These are phyloP conservation scores for Mycena sp. DNA, from an alignment of 1,284 basidiomycete species.

Conservation along the genomic window DNA sequence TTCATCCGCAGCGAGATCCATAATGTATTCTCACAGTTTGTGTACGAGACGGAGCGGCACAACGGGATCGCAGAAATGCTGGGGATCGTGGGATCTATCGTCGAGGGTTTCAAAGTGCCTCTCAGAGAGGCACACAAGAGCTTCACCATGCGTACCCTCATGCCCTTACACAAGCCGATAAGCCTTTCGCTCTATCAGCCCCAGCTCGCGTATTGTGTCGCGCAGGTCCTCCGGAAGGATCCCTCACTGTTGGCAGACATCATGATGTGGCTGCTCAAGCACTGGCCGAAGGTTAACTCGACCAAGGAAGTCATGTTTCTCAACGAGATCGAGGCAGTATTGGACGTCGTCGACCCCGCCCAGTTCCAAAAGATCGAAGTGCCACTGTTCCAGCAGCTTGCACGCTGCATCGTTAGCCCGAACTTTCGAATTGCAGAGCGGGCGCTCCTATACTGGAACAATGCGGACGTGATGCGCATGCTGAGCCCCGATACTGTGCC, in stretches of 20 bases:
- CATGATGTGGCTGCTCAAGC: slow-evolving; percentile 92
- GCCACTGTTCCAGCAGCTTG: slow-evolving; percentile 93
- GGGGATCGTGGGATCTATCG: slow-evolving; percentile 99
- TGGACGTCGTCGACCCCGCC: slow-evolving; percentile 96
- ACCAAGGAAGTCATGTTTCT: slow-evolving; percentile 99
- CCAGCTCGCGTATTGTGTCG: slow-evolving; percentile 98
- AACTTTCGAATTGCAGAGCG: slow-evolving; percentile 99
- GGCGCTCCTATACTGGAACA: slow-evolving; percentile 97
- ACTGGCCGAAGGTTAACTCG: slow-evolving; percentile 99
- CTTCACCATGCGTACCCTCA: slow-evolving; percentile 95
- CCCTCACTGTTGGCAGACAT: slow-evolving; percentile 94
- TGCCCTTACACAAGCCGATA: slow-evolving; percentile 98
- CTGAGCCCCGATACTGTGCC: slow-evolving; percentile 94
- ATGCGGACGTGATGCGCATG: slow-evolving; percentile 99
- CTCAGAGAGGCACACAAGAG: slow-evolving; percentile 99
- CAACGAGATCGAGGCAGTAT: slow-evolving; percentile 98
- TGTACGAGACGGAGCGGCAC: slow-evolving; percentile 95
- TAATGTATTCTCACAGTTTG: slow-evolving; percentile 99
- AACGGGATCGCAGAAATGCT: slow-evolving; percentile 99
- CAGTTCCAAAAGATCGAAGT: slow-evolving; percentile 98
- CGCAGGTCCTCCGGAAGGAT: slow-evolving; percentile 99
- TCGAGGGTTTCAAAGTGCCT: slow-evolving; percentile 98
- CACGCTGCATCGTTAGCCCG: slow-evolving; percentile 98
- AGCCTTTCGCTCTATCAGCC: slow-evolving; percentile 97
- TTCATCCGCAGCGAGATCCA: slow-evolving; percentile 99